These are phyloP conservation scores for Xylariaceae sp. DNA, from an alignment of 2,329 filamentous ascomycete genomes.

Conservation along the genomic window DNA sequence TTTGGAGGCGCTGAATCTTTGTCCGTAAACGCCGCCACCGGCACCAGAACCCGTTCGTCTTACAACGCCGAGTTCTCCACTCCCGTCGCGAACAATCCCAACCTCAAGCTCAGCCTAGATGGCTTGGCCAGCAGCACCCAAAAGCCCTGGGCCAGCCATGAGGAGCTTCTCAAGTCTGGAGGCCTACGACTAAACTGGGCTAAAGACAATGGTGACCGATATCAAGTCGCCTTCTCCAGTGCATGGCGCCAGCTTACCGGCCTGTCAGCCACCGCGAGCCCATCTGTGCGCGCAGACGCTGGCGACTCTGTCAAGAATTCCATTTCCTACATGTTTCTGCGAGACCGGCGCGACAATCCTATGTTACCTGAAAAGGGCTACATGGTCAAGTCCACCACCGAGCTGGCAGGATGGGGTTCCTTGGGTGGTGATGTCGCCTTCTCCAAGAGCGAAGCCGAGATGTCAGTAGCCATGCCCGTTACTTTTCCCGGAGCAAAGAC, in stretches of 20 bases:
- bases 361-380: constrained; percentile 81
- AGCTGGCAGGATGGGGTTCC: constrained; percentile 83
- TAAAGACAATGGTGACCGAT: constrained; percentile 58
- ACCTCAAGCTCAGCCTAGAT: constrained; percentile 74
- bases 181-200: constrained; percentile 74
- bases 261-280: constrained; percentile 70
- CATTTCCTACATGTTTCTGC: constrained; percentile 73
- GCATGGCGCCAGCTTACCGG: constrained; percentile 87
- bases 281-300: constrained; percentile 77
- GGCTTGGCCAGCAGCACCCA: constrained; percentile 78
- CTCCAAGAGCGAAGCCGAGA: constrained; percentile 84
- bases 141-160: constrained; percentile 91
- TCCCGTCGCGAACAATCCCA: constrained; percentile 79
- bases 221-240: constrained; percentile 76
- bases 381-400: constrained; percentile 70
- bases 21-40: constrained; percentile 79
- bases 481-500: constrained; percentile 64
- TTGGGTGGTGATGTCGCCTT: constrained; percentile 90
- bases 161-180: constrained; percentile 79
- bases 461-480: constrained; percentile 71
- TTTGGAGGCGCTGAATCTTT: constrained; percentile 91
- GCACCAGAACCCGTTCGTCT: constrained; percentile 84
- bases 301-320: constrained; percentile 90
- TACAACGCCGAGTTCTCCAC: constrained; percentile 84
- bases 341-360: constrained; percentile 78